phyloP scores from a whole-genome alignment of 768 basidiomycete species.

The Daedalea quercina region DNA sequence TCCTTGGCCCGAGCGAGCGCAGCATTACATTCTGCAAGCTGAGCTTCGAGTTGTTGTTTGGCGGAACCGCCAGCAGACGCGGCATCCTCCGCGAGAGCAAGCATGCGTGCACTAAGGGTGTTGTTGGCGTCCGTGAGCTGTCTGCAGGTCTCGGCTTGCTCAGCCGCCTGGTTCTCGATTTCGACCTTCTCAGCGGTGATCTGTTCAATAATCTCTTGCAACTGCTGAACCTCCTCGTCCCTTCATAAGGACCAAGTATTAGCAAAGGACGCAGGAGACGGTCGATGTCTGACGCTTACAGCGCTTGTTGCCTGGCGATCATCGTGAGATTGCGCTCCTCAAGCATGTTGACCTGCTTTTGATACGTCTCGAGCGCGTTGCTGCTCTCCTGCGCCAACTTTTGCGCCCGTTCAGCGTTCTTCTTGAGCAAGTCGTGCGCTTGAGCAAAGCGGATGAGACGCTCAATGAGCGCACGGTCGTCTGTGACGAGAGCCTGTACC shows the following conservation, averaged over 20 bases:
- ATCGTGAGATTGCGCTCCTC: slow-evolving; percentile 65
- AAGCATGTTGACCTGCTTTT: slow-evolving; percentile 76
- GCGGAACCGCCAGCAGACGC: slow-evolving; percentile 37
- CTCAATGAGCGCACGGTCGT: slow-evolving; percentile 81
- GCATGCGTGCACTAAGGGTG: slow-evolving; percentile 61
- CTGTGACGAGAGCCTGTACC: slow-evolving; percentile 74
- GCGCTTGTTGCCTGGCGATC: slow-evolving; percentile 41
- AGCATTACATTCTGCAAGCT: slow-evolving; percentile 54
- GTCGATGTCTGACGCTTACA: slow-evolving; percentile 38
- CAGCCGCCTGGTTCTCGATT: slow-evolving; percentile 59
- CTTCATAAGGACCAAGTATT: slow-evolving; percentile 30
- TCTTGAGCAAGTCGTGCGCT: slow-evolving; percentile 86
- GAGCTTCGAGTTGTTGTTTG: slow-evolving; percentile 58
- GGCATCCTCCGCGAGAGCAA: slow-evolving; percentile 67
- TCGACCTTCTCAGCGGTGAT: slow-evolving; percentile 56
- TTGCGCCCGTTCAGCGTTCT: slow-evolving; percentile 87
- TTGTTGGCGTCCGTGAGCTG: slow-evolving; percentile 79
- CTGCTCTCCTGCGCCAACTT: slow-evolving; percentile 83
- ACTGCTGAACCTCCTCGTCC: slow-evolving; percentile 55
- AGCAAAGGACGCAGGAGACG: not conserved
- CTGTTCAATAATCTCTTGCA: slow-evolving; percentile 59
- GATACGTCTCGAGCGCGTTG: slow-evolving; percentile 78
- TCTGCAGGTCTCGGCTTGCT: slow-evolving; percentile 67
- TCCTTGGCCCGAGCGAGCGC: slow-evolving; percentile 58
- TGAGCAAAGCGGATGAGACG: slow-evolving; percentile 79